Evolutionary conservation across 2,329 filamentous ascomycete species (phyloP).

Genomic region (Colletotrichum sp.): DNA sequence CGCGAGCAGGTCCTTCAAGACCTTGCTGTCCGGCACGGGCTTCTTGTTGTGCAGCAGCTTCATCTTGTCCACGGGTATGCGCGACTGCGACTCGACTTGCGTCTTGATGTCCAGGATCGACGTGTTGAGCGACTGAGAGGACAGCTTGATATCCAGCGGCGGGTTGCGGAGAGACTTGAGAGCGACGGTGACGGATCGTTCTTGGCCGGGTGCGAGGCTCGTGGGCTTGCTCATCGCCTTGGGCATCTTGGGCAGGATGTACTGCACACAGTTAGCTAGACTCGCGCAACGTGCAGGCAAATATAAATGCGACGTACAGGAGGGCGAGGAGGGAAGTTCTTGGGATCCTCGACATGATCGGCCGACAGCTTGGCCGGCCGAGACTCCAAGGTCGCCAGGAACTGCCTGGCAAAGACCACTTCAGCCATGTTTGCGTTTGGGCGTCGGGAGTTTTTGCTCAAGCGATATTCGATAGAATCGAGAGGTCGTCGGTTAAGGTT

Average conservation of each 20-base stretch:
- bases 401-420: constrained; percentile 81
- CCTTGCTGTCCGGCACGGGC: constrained; percentile 78
- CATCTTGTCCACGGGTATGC: constrained; percentile 76
- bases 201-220: constrained; percentile 54
- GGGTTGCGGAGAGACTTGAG: constrained; percentile 82
- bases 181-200: constrained; percentile 60
- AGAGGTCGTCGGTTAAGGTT: not conserved
- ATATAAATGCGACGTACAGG: constrained; percentile 64
- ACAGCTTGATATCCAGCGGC: constrained; percentile 69
- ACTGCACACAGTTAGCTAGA: constrained; percentile 47
- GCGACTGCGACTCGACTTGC: constrained; percentile 66
- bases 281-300: not conserved
- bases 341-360: constrained; percentile 89
- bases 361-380: constrained; percentile 81
- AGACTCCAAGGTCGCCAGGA: constrained; percentile 80
- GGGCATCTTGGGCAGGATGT: constrained; percentile 73
- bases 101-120: constrained; percentile 82
- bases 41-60: constrained; percentile 89
- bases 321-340: constrained; percentile 74
- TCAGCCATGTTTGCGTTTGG: constrained; percentile 69
- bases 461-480: not conserved
- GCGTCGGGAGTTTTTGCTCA: not conserved
- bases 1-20: constrained; percentile 73
- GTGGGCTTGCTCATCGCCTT: constrained; percentile 56
- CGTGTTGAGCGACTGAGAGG: constrained; percentile 67